These are phyloP conservation scores for Brassica cretica DNA, from an alignment of 345 rosid species.

Conservation along the genomic window DNA sequence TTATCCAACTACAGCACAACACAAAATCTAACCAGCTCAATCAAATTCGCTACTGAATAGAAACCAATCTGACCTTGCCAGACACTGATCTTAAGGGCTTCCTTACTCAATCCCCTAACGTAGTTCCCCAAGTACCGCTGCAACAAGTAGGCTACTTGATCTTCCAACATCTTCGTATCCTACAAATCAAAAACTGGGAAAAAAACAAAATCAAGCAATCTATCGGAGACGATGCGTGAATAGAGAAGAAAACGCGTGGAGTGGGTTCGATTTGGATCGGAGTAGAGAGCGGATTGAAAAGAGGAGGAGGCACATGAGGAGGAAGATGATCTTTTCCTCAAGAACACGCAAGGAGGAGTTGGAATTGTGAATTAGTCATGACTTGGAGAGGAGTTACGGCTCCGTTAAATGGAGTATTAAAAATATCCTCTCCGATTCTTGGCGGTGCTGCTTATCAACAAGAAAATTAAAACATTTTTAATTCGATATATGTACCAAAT, in stretches of 20 bases:
- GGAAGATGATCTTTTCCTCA: constrained; percentile 26
- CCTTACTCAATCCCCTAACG: constrained; percentile 82
- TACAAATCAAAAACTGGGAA: constrained; percentile 8
- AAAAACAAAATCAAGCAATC: constrained; percentile 16
- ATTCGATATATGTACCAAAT: background rate
- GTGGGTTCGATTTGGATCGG: constrained; percentile 22
- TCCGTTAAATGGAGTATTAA: background rate
- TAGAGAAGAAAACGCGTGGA: background rate
- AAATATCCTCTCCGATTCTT: constrained; percentile 18
- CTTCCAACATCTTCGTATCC: constrained; percentile 81
- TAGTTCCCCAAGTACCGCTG: constrained; percentile 91
- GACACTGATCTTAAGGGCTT: constrained; percentile 96
- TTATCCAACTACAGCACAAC: background rate
- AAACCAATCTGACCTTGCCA: constrained; percentile 66
- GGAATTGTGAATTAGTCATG: constrained; percentile 32
- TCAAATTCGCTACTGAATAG: background rate
- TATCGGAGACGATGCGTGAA: constrained; percentile 4
- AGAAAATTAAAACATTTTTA: background rate
- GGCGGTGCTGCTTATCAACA: constrained; percentile 16
- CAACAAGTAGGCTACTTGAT: constrained; percentile 88
- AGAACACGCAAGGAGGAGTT: constrained; percentile 44
- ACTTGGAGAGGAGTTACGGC: constrained; percentile 34
- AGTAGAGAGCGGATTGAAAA: constrained; percentile 17
- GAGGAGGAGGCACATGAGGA: constrained; percentile 4
- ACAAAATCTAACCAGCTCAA: background rate